Evolutionary conservation across 2,329 filamentous ascomycete species (phyloP).

Genomic region (Aspergillus sp.): DNA sequence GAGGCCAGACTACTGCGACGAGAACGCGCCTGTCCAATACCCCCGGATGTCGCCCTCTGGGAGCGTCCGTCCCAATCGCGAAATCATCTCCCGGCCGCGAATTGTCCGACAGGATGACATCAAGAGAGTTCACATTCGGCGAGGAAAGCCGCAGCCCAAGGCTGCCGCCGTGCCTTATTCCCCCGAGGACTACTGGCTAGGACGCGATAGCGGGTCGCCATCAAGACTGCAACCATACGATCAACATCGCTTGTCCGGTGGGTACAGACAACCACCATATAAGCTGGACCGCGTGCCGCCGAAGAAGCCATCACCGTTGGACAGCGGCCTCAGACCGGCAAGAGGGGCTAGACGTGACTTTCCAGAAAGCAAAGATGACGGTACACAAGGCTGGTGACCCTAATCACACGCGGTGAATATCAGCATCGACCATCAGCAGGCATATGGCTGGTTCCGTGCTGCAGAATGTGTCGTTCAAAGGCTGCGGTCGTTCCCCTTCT

Average conservation of each 20-base stretch:
- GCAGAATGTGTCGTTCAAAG: neutral
- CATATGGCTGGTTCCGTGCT: neutral
- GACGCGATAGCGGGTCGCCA: conserved; percentile 9
- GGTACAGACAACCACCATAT: conserved; percentile 6
- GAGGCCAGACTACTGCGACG: conserved; percentile 4
- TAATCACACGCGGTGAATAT: neutral
- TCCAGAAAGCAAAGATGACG: too few species aligned
- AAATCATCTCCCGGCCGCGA: conserved; percentile 32
- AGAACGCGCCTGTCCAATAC: conserved; percentile 14
- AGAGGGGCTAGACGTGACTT: conserved; percentile 11
- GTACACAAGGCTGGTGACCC: too few species aligned
- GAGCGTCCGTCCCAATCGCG: conserved; percentile 23
- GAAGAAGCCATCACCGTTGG: conserved; percentile 20
- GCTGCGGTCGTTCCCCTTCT: neutral
- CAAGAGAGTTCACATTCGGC: conserved; percentile 29
- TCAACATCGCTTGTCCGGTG: neutral
- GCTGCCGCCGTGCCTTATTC: conserved; percentile 23
- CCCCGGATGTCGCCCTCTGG: conserved; percentile 18
- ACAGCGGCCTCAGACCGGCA: conserved; percentile 31
- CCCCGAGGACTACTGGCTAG: conserved; percentile 29
- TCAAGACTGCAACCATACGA: neutral
- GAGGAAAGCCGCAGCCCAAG: conserved; percentile 25
- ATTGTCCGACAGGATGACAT: conserved; percentile 31
- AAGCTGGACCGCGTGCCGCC: conserved; percentile 15
- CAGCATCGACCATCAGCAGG: neutral